Conservation (phyloP, 805 yeast species). For the Myxozyma neotropica region DNA sequence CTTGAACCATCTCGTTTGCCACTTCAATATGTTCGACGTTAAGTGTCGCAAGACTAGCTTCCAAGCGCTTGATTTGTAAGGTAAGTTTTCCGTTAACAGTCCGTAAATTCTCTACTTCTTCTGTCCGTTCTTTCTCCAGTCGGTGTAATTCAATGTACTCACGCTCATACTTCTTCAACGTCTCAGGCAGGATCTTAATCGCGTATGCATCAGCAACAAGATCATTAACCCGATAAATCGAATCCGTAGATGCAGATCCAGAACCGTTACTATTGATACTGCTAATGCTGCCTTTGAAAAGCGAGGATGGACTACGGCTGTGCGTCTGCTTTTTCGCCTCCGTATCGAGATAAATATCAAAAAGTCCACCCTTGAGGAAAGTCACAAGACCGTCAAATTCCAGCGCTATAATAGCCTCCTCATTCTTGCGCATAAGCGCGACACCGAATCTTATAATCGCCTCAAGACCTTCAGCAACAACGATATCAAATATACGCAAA, state of each 20-base stretch:
- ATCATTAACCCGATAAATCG: constrained; percentile 63
- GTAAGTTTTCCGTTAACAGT: constrained; percentile 71
- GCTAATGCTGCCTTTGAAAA: constrained; percentile 1
- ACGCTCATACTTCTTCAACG: constrained; percentile 65
- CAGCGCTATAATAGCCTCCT: constrained; percentile 57
- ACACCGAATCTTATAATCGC: constrained; percentile 81
- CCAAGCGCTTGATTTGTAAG: constrained; percentile 71
- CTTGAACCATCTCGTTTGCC: constrained; percentile 83
- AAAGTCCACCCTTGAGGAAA: constrained; percentile 77
- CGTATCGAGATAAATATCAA: constrained; percentile 61
- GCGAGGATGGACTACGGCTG: constrained; percentile 8
- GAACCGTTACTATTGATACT: background rate
- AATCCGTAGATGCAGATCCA: constrained; percentile 20
- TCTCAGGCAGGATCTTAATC: constrained; percentile 70
- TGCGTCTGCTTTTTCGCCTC: background rate
- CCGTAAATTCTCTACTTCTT: constrained; percentile 61
- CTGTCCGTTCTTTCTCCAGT: constrained; percentile 64
- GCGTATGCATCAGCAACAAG: constrained; percentile 79
- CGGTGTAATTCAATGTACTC: constrained; percentile 77
- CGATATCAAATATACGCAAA: constrained; percentile 80
- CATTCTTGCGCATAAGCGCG: constrained; percentile 73
- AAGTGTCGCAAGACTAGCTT: constrained; percentile 65
- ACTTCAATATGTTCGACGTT: constrained; percentile 83
- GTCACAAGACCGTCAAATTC: constrained; percentile 76
- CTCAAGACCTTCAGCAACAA: constrained; percentile 89